Percentiles rank a stretch among this genome's conserved stretches.
phyloP scores from a whole-genome alignment of 2,329 filamentous ascomycete genomes.

The Calonectria pteridis region DNA sequence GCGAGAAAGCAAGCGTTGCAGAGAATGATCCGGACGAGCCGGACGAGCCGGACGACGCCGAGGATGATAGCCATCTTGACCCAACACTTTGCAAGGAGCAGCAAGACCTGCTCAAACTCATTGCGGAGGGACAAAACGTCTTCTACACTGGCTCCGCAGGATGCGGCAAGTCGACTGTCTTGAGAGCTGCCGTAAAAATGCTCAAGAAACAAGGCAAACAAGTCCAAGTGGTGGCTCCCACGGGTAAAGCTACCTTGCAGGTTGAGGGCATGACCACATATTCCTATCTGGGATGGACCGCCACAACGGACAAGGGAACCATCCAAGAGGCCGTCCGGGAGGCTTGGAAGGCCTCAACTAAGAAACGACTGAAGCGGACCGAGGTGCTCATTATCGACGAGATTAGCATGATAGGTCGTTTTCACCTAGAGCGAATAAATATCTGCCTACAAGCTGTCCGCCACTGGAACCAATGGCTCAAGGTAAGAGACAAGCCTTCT shows the following conservation, averaged over 20 bases:
- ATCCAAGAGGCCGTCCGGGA: neutral
- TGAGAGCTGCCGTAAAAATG: slow-evolving; percentile 36
- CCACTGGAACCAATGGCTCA: neutral
- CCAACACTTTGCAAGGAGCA: slow-evolving; percentile 40
- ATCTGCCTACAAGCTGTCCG: too few species aligned
- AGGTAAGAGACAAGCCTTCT: neutral
- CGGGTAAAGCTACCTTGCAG: slow-evolving; percentile 69
- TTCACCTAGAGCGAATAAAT: slow-evolving; percentile 42
- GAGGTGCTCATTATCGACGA: slow-evolving; percentile 75
- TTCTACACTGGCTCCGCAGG: slow-evolving; percentile 76
- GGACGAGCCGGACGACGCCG: neutral
- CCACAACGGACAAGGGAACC: slow-evolving; percentile 46
- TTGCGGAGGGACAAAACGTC: slow-evolving; percentile 65
- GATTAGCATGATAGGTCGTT: slow-evolving; percentile 74
- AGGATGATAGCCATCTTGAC: neutral
- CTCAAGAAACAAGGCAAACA: slow-evolving; percentile 19
- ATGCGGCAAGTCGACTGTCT: slow-evolving; percentile 45
- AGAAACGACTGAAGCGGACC: slow-evolving; percentile 54
- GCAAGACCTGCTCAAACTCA: slow-evolving; percentile 53
- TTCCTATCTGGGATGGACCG: slow-evolving; percentile 69
- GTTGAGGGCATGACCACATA: slow-evolving; percentile 69
- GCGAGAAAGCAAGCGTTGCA: neutral
- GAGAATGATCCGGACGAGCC: too few species aligned
- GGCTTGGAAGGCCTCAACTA: slow-evolving; percentile 21
- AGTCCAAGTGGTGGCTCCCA: slow-evolving; percentile 69